Base-by-base conservation (phyloP, 345 rosid genomes). In the Populus ilicifolia region DNA sequence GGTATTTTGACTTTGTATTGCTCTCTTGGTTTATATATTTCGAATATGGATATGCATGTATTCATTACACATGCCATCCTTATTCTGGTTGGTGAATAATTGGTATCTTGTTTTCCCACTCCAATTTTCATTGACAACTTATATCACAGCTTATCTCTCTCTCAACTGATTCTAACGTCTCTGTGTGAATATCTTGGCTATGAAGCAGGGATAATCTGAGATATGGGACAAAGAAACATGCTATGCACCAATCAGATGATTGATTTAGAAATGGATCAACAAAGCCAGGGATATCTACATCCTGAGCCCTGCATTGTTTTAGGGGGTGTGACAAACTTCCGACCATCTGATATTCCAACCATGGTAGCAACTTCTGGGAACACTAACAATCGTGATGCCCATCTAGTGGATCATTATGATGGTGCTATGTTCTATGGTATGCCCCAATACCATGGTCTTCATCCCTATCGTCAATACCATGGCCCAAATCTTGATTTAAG, bases 231-330 rank as follows among this genome's bases (percentile, higher is more conserved):
- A 65, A 86, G 93, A 83, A 84, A 83, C 78, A 73, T 83, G 82
- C 74, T 67, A 71, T 86, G 86, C 80, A 64, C 79, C 56, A 84
- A 79, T 78, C 91, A 80, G 70, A 79, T 82, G 81, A 79, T 76
- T 76, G 91, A 89, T 84, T 74, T 78, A 75, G 92, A 87, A 85
- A 85, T 84, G 83, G 90, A 89, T 77, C 92, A 76, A 80, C 82
- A 61, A 78, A 78, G 80, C 77, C 92, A 78, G 72, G 77, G 79
- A 52, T 82, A 82, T 78, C 41, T 71, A 71, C 79, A 75, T 78
- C 88, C 80, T 13, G 96, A 90, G 50, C 90, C 91, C 43, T 85
- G 87, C 75, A 73, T 89, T 67, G 71, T 87, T 79, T 48, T 88
- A 75, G 88, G 91, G 75, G 84, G 85, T 68, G 71, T 78, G 30